Percentiles rank a stretch among this genome's conserved stretches.
These are phyloP conservation scores for Pancytospora philotis DNA, from an alignment of 371 early-diverging fungal species.

Conservation along the genomic window DNA sequence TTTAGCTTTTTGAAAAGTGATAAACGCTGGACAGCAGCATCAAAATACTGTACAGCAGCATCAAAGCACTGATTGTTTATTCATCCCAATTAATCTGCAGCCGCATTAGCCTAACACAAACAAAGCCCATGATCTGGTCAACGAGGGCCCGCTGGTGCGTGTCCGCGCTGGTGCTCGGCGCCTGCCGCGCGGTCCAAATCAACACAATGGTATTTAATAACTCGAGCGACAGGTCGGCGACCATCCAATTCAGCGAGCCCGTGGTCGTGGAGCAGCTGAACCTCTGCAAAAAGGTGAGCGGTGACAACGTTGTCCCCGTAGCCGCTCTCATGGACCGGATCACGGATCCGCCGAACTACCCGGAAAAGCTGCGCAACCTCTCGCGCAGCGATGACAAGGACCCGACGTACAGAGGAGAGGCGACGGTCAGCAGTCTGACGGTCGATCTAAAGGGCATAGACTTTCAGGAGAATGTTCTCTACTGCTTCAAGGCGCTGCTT, in stretches of 20 bases:
- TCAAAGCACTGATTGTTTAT: too few relatives aligned
- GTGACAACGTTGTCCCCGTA: not conserved
- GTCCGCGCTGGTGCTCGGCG: not conserved
- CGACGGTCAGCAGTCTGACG: not conserved
- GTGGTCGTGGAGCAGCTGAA: not conserved
- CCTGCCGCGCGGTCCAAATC: not conserved
- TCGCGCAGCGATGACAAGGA: not conserved
- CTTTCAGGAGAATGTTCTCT: not conserved
- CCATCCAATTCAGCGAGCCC: not conserved
- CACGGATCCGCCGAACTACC: not conserved
- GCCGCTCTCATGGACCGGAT: not conserved
- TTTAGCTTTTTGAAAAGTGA: too few relatives aligned
- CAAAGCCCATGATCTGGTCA: too few relatives aligned
- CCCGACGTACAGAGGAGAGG: not conserved
- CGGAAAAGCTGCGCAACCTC: not conserved
- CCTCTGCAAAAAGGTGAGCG: not conserved
- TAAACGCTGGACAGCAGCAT: too few relatives aligned
- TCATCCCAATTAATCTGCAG: too few relatives aligned
- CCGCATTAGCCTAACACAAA: too few relatives aligned
- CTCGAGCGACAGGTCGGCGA: not conserved
- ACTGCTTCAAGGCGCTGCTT: not conserved
- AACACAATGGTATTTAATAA: not conserved
- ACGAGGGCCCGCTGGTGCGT: too few relatives aligned
- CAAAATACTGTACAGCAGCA: too few relatives aligned
- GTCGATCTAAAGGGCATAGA: not conserved